A percentile compares a stretch with the other conserved stretches of the same genome.
Conservation (phyloP, 148 eudicot genomes). For the Rhododendron williamsianum region DNA sequence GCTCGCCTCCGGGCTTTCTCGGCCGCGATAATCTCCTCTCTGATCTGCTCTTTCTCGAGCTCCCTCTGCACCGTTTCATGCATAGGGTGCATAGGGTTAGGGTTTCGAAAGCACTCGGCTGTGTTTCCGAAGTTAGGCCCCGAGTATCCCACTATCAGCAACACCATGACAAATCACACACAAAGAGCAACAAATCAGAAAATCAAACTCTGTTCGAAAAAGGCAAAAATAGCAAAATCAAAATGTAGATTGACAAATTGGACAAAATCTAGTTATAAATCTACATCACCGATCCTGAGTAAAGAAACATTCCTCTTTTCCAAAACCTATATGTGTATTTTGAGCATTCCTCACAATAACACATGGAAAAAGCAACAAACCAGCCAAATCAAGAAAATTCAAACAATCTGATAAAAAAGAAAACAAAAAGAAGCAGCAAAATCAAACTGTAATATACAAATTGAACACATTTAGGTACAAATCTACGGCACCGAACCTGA, state of each 20-base stretch:
- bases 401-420: no score
- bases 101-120: background rate
- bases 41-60: constrained; percentile 53
- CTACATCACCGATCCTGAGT: background rate
- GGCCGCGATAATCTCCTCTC: constrained; percentile 45
- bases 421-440: background rate
- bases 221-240: background rate
- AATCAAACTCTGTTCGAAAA: background rate
- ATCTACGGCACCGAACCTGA: background rate
- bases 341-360: background rate
- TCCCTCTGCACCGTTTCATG: constrained; percentile 33
- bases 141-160: background rate
- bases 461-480: background rate
- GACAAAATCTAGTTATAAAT: background rate
- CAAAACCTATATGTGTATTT: background rate
- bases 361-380: no score
- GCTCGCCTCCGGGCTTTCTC: constrained; percentile 42
- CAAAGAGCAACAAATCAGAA: background rate
- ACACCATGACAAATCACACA: background rate
- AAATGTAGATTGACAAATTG: background rate
- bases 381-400: no score
- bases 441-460: background rate
- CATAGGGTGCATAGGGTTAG: constrained; percentile 10
- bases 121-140: background rate
- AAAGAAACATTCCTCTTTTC: background rate